phyloP scores from a whole-genome alignment of 2,329 filamentous ascomycete species.

The Didymella sp. region DNA sequence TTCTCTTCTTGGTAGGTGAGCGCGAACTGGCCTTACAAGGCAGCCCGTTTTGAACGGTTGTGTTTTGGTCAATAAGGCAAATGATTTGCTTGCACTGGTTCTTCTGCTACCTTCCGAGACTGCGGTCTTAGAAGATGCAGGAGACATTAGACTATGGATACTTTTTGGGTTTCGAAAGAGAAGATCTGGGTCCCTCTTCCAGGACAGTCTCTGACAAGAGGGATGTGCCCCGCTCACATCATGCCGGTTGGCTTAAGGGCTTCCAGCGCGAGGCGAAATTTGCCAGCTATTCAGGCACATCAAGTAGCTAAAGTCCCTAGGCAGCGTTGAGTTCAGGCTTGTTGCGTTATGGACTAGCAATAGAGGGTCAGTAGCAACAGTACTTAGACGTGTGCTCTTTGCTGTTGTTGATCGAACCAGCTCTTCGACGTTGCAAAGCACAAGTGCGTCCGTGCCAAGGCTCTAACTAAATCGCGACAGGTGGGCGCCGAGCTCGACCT shows the following conservation, averaged over 20 bases:
- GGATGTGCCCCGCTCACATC: neutral
- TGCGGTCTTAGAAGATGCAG: neutral
- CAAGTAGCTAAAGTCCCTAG: no score
- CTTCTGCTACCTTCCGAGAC: neutral
- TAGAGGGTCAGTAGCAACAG: neutral
- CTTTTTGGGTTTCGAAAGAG: no score
- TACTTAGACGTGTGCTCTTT: neutral
- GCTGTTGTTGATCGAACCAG: neutral
- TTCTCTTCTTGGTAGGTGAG: neutral
- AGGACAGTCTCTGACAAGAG: neutral
- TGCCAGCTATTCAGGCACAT: neutral
- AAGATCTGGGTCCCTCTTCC: no score
- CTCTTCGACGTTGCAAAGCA: neutral
- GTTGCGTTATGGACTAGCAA: neutral
- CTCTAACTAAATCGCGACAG: neutral
- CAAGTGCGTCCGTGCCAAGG: slow-evolving; percentile 4
- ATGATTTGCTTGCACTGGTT: neutral
- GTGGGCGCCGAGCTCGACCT: slow-evolving; percentile 21
- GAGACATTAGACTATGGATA: neutral
- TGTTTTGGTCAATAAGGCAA: neutral
- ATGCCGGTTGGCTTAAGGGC: neutral
- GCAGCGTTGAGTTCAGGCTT: no score
- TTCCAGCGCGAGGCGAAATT: neutral
- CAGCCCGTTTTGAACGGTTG: neutral
- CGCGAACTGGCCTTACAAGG: neutral